Base-by-base conservation (phyloP, 1,284 basidiomycete species). In the Amylostereum chailletii region DNA sequence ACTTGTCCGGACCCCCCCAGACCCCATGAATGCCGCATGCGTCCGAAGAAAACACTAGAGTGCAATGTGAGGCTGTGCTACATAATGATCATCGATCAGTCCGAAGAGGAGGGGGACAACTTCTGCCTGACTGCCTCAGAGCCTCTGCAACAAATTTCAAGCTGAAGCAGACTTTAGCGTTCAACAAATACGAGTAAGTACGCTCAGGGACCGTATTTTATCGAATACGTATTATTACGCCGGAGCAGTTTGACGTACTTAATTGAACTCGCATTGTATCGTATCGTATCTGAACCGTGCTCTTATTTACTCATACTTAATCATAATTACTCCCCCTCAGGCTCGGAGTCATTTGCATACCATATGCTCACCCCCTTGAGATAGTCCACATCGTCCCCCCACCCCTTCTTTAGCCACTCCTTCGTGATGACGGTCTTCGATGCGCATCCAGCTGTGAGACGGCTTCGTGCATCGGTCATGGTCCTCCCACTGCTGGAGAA, bases 401-500 rank as follows among this genome's bases (percentile, higher is more conserved):
- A 47, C 3, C 58, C 60, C n/a, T 51, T 44, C 26, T 56, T 56
- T 19, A 63, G 38, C 53, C 58, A 58, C 34, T 57, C 57, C 53
- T 61, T 61, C 1, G 53, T 40, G 3, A 61, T 37, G 26, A 63
- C 49, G 2, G 56, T 56, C 30, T 51, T 47, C 6, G 53, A 50
- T 5, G 53, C 54, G 7, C 54, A 56, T 27, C 48, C 31, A 5
- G 60, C 56, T 4, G 48, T 56, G 56, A 63, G 53, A 3, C 57
- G 59, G 1, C 56, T 56, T 0, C 55, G 55, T 0, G 45, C 36
- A 47, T 63, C 59, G 1, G 51, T 46, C 9, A 58, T 49, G 4
- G 57, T 59, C 49, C 57, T 55, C 29, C 52, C 52, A 33, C 52
- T 55, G 37, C 52, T 57, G 19, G 60, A 63, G 49, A 62, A 62